phyloP scores from a whole-genome alignment of 1,284 basidiomycete genomes.

The Heterobasidion annosum region DNA sequence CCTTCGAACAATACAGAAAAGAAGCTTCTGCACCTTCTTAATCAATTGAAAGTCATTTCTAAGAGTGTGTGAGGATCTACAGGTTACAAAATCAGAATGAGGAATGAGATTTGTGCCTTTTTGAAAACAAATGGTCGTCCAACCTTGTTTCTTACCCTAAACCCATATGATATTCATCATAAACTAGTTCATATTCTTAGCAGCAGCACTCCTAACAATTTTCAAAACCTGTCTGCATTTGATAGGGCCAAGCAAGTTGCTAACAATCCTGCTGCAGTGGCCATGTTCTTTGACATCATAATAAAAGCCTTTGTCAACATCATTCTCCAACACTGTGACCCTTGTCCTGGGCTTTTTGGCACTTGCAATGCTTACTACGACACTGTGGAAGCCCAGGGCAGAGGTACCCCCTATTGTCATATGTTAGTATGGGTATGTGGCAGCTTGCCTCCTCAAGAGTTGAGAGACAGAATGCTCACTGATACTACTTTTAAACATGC shows the following conservation, averaged over 20 bases:
- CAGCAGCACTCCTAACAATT: conserved; percentile 2
- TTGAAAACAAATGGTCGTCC: conserved; percentile 14
- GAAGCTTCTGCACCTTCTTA: not conserved
- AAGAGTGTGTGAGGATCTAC: conserved; percentile 1
- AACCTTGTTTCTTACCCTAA: conserved; percentile 17
- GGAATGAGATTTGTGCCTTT: conserved; percentile 10
- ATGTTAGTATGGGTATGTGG: conserved; percentile 17
- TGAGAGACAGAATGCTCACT: conserved; percentile 5
- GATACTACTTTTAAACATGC: not conserved
- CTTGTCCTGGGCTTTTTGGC: conserved; percentile 12
- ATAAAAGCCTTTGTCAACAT: conserved; percentile 12
- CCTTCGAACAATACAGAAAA: not conserved
- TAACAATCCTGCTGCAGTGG: conserved; percentile 11
- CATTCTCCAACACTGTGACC: conserved; percentile 5
- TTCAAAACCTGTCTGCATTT: conserved; percentile 3
- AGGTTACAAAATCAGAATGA: not conserved
- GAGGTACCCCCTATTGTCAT: conserved; percentile 17
- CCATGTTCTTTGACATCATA: conserved; percentile 13
- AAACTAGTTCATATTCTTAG: conserved; percentile 7
- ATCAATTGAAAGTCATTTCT: not conserved
- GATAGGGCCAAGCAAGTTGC: conserved; percentile 10
- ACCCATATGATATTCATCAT: conserved; percentile 15
- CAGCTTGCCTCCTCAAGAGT: conserved; percentile 6
- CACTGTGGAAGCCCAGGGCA: conserved; percentile 17
- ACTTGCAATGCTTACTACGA: conserved; percentile 19